Conservation (phyloP, 169 alveolate species). For the Plasmodium gonderi region DNA sequence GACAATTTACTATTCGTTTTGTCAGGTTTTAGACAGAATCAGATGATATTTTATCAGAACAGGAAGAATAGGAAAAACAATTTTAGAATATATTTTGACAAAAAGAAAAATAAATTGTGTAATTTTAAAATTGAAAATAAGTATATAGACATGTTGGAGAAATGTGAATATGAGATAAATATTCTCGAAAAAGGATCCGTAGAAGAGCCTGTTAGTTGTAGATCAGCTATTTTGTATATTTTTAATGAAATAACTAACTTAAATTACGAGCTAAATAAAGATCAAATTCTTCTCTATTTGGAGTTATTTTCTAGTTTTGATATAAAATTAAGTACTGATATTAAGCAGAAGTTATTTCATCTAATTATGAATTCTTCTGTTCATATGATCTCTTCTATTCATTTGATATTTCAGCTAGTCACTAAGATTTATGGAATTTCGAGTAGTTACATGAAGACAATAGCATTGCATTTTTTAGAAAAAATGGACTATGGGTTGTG, state of each 20-base stretch:
- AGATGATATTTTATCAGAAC: conserved; percentile 45
- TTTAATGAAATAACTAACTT: conserved; percentile 50
- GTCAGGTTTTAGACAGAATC: conserved; percentile 61
- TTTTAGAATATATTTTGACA: conserved; percentile 15
- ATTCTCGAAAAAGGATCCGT: neutral
- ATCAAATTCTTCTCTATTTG: conserved; percentile 28
- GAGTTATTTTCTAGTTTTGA: conserved; percentile 53
- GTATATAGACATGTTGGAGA: conserved; percentile 49
- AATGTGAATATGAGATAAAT: conserved; percentile 46
- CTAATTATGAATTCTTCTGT: conserved; percentile 7
- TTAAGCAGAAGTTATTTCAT: conserved; percentile 43
- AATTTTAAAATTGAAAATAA: conserved; percentile 71
- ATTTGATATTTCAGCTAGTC: conserved; percentile 13
- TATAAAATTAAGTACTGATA: conserved; percentile 37
- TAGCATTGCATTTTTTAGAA: conserved; percentile 30
- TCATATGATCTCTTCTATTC: neutral
- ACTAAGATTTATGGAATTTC: conserved; percentile 32
- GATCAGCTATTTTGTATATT: conserved; percentile 60
- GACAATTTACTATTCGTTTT: conserved; percentile 66
- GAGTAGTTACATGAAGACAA: conserved; percentile 58
- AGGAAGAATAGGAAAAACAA: neutral
- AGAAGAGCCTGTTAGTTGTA: conserved; percentile 40
- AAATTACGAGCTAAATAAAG: conserved; percentile 34
- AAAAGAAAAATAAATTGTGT: conserved; percentile 33
- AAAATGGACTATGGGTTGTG: conserved; percentile 38